These are phyloP conservation scores for Pseudonitzschia multiseries DNA, from an alignment of 108 stramenopile species.

Conservation along the genomic window DNA sequence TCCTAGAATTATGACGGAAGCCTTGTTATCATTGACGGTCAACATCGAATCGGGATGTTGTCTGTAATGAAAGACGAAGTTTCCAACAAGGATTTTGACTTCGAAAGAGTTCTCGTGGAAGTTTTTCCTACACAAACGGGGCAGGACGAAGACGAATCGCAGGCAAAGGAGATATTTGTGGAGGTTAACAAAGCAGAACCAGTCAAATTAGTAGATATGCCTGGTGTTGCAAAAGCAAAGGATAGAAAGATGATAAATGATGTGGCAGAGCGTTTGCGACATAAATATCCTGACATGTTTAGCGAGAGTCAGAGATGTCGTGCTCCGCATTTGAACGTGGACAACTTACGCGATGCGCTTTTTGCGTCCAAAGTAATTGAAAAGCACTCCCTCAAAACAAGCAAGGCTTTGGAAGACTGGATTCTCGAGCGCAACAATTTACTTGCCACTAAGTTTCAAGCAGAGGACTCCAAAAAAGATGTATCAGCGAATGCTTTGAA, in stretches of 20 bases:
- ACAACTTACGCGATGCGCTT: slow-evolving; percentile 83
- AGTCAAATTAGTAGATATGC: slow-evolving; percentile 75
- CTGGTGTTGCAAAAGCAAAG: slow-evolving; percentile 54
- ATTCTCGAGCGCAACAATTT: slow-evolving; percentile 55
- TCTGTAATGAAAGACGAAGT: slow-evolving; percentile 54
- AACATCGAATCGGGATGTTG: slow-evolving; percentile 88
- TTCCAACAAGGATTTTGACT: slow-evolving; percentile 45
- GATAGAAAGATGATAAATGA: slow-evolving; percentile 65
- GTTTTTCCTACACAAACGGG: slow-evolving; percentile 45
- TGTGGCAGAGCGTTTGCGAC: slow-evolving; percentile 49
- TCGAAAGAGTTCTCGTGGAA: slow-evolving; percentile 77
- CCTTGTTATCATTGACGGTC: slow-evolving; percentile 80
- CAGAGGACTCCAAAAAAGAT: slow-evolving; percentile 7
- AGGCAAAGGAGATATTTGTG: slow-evolving; percentile 68
- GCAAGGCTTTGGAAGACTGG: slow-evolving; percentile 53
- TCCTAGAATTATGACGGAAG: slow-evolving; percentile 51
- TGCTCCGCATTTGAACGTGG: slow-evolving; percentile 84
- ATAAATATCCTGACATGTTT: slow-evolving; percentile 80
- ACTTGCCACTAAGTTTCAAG: slow-evolving; percentile 33
- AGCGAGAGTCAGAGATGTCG: slow-evolving; percentile 70
- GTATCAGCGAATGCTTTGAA: slow-evolving; percentile 51
- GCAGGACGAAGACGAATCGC: slow-evolving; percentile 29
- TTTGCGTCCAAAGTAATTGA: slow-evolving; percentile 70
- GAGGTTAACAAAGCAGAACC: slow-evolving; percentile 92
- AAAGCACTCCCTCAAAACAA: slow-evolving; percentile 47